Evolutionary conservation across 225 moss, liverwort and hornwort species (phyloP), one percentile per base, ranked within the genome.

Genomic region (Straminergon stramineum): DNA sequence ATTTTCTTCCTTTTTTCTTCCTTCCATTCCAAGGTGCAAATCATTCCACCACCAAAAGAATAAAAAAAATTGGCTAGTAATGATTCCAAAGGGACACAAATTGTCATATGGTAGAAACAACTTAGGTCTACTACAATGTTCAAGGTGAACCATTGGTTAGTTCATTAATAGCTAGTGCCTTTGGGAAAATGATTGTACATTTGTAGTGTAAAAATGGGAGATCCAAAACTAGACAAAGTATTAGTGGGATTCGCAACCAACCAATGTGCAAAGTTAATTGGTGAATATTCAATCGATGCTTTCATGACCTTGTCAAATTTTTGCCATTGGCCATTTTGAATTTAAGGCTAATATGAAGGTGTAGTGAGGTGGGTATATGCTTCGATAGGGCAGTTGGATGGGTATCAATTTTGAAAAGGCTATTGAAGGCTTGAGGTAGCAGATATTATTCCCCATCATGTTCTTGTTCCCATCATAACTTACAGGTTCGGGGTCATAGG

Each of bases 371-470:
- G 19, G 10, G 5, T 69, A 7, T 13, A 6, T 69, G 7, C n/a
- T 37, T 69, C 2, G 0, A 13, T 2, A 39, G 0, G 23, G 4
- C 1, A 3, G 17, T 0, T 68, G 2, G 5, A 0, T 3, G 1
- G 6, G 4, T 39, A 23, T 39, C 7, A 39, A 39, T n/a, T 68
- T 69, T 39, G 13, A 69, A 1, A 39, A 70, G 24, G 24, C 2
- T 0, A 0, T 39, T 39, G 14, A 70, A 1, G 13, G 24, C 39
- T 68, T 68, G 67, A 68, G 3, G 4, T 68, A 2, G 19, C 1
- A 0, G 2, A 3, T 3, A 11, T 5, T 35, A 5, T 20, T 35
- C 11, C 0, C 9, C 20, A 37, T 60, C 9, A 0, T 60, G 2
- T 2, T 67, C 6, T 1, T 67, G 5, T 6, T 37, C 3, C 4